Evolutionary conservation across 2,329 filamentous ascomycete species (phyloP).

Genomic region (Colletotrichum spaethianum): DNA sequence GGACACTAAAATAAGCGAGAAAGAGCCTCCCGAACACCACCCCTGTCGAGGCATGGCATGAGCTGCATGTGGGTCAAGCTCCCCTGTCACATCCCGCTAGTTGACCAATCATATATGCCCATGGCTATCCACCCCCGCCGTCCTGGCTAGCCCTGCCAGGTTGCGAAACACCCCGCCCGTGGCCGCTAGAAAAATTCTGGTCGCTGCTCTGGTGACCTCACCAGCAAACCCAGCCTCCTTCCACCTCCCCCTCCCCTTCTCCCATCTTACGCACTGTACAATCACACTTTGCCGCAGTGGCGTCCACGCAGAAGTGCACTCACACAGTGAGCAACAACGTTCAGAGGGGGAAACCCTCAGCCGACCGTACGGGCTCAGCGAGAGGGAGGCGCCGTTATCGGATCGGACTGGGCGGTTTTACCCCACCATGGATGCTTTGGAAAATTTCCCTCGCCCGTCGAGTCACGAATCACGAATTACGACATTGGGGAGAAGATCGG

Average conservation of each 20-base stretch:
- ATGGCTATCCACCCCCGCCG: conserved; percentile 36
- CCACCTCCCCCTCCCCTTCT: not conserved
- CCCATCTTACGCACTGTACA: not conserved
- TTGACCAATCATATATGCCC: conserved; percentile 8
- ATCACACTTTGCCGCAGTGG: not conserved
- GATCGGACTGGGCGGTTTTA: conserved; percentile 19
- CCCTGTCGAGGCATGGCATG: conserved; percentile 43
- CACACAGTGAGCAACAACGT: not conserved
- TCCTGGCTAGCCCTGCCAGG: conserved; percentile 40
- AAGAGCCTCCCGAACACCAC: conserved; percentile 43
- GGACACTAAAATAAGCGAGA: conserved; percentile 45
- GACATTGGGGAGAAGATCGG: not conserved
- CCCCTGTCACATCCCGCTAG: conserved; percentile 22
- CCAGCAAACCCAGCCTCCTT: conserved; percentile 19
- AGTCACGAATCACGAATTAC: conserved; percentile 32
- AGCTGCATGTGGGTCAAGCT: conserved; percentile 33
- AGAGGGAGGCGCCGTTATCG: conserved; percentile 19
- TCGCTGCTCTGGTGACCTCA: conserved; percentile 31
- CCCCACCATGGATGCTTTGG: conserved; percentile 33
- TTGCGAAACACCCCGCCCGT: conserved; percentile 37
- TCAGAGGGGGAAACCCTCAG: conserved; percentile 19
- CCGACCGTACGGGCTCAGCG: not conserved
- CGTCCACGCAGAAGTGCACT: not conserved
- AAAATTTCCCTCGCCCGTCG: conserved; percentile 27
- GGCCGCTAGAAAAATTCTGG: conserved; percentile 29